Base-by-base conservation (phyloP, 805 yeast species). In the Metschnikowia chrysomelidarum region DNA sequence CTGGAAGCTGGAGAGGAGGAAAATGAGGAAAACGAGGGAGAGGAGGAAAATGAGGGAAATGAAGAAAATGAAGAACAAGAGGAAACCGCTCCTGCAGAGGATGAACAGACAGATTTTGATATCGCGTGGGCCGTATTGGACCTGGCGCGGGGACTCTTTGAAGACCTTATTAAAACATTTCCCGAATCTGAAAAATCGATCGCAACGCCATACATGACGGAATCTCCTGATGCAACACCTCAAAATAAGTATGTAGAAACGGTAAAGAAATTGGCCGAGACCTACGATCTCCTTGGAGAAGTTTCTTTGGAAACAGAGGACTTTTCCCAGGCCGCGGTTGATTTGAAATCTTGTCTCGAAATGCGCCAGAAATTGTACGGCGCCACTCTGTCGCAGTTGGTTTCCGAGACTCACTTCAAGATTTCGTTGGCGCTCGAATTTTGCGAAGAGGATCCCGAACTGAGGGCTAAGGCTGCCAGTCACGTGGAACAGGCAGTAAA, bases 51-150 rank as follows among this genome's bases (percentile, higher is more conserved):
- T 6, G 42, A 30, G 2, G 47, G 36, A 10, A 42, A 45, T 5
- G 59, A 50, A 7, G 63, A 48, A 5, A 60, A 46, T 5, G 58
- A 28, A n/a, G 34, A 50, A 7, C 57, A 50, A 10, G 60, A 49
- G 7, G 40, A 50, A 0, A 51, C 43, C 3, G 60, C 42, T 6
- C 51, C 53, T 2, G n/a, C n/a, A n/a, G 54, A 50, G 16, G 75
- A 58, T 15, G 75, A 76, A 25, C 84, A 80, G 44, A 71, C 78
- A 12, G 95, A 83, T 50, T 86, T 91, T 51, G 94, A 84, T 54
- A 76, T 81, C 12, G 95, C 96, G 0, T 85, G 96, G 93, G 93
- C 85, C 34, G 74, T 86, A 7, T 63, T 88, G 13, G 96, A 89
- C 54, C 66, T 86, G 24, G 75, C 96, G 2, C 73, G 96, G 43